Conservation (phyloP, 1,284 basidiomycete species). For the Golubevia sp. region DNA sequence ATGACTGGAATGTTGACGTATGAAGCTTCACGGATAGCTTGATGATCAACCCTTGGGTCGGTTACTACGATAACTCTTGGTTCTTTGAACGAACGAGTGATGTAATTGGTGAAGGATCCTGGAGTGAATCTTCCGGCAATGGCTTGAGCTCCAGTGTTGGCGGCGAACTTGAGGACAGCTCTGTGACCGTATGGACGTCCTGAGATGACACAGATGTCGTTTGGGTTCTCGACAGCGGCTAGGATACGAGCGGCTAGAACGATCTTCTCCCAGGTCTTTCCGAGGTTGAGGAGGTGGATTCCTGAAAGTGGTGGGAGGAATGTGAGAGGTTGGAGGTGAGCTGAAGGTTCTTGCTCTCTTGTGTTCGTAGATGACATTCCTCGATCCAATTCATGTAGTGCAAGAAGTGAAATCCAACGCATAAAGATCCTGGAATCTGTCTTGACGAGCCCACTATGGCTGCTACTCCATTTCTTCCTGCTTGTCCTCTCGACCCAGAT, state of each 20-base stretch:
- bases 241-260: conserved; percentile 60
- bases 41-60: conserved; percentile 98
- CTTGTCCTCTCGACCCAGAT: too few species aligned
- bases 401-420: too few species aligned
- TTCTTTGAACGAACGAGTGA: conserved; percentile 99
- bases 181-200: conserved; percentile 98
- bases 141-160: conserved; percentile 96
- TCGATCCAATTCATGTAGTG: too few species aligned
- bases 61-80: conserved; percentile 97
- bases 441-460: too few species aligned
- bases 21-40: conserved; percentile 98
- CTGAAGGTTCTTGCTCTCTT: not conserved
- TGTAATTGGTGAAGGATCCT: conserved; percentile 96
- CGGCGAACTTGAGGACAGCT: conserved; percentile 96
- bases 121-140: conserved; percentile 99
- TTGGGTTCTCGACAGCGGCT: conserved; percentile 84
- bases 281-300: conserved; percentile 95
- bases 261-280: conserved; percentile 99
- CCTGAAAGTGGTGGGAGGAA: conserved; percentile 65
- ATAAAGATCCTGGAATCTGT: too few species aligned
- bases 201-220: conserved; percentile 96
- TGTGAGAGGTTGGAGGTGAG: not conserved
- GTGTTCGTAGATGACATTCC: not conserved
- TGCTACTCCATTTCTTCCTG: too few species aligned
- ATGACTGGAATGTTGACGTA: conserved; percentile 99